These are phyloP conservation scores for Nigrospora osmanthi DNA, from an alignment of 2,329 filamentous ascomycete genomes.

Conservation along the genomic window DNA sequence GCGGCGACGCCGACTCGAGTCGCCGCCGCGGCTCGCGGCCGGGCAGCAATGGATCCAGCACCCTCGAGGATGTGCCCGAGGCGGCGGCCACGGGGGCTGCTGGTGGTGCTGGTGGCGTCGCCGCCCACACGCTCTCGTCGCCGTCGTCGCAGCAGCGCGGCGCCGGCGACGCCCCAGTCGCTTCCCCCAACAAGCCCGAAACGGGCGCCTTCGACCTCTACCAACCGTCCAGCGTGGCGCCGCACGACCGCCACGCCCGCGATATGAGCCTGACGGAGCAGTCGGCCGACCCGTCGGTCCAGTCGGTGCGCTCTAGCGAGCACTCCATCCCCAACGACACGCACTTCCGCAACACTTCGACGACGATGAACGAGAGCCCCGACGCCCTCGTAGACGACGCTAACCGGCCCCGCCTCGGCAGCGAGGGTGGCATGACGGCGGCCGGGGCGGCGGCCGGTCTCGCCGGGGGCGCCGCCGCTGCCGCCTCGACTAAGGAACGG, in stretches of 20 bases:
- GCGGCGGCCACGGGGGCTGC: slow-evolving; percentile 6
- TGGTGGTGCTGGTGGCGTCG: slow-evolving; percentile 1
- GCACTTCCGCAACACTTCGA: not conserved
- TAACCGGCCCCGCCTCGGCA: not conserved
- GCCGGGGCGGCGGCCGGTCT: not conserved
- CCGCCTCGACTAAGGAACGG: not conserved
- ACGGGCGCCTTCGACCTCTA: no score
- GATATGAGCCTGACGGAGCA: not conserved
- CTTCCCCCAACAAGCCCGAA: no score
- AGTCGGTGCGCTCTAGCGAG: not conserved
- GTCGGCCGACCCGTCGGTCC: not conserved
- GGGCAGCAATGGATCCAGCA: no score
- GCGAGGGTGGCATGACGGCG: not conserved
- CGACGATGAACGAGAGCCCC: not conserved
- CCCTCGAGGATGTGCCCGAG: slow-evolving; percentile 9
- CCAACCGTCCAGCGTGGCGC: no score
- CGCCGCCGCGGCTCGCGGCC: no score
- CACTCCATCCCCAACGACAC: not conserved
- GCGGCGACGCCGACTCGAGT: not conserved
- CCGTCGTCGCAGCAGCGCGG: not conserved
- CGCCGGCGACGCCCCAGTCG: not conserved
- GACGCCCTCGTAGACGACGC: not conserved
- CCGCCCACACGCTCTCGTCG: not conserved
- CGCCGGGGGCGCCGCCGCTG: not conserved
- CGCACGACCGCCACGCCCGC: not conserved